A percentile compares a stretch with the other conserved stretches of the same genome.
Conservation (phyloP, 2,329 filamentous ascomycete species). For the Hymenotorrendiella dingleyae region DNA sequence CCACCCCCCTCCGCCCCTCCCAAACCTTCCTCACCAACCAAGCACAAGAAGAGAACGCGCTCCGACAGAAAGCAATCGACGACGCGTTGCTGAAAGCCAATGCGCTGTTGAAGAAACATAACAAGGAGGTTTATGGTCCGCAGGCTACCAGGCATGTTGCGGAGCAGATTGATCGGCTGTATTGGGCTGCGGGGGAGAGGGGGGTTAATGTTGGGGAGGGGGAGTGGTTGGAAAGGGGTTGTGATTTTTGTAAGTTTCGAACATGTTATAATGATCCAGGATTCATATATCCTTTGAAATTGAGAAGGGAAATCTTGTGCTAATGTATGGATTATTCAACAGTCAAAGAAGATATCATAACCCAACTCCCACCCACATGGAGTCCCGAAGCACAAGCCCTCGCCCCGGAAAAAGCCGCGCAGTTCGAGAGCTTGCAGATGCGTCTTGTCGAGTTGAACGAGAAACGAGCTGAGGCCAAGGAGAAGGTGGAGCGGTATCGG, state of each 20-base stretch:
- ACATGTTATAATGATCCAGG: too few species aligned
- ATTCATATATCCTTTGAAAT: too few species aligned
- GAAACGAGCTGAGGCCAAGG: slow-evolving; percentile 34
- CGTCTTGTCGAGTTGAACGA: slow-evolving; percentile 45
- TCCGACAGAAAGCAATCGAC: slow-evolving; percentile 44
- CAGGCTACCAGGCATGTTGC: slow-evolving; percentile 66
- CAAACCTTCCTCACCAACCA: slow-evolving; percentile 39
- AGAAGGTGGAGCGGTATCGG: slow-evolving; percentile 42
- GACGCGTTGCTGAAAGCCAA: slow-evolving; percentile 55
- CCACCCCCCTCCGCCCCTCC: slow-evolving; percentile 36
- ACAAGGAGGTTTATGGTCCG: slow-evolving; percentile 58
- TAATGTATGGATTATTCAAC: background rate
- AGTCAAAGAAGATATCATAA: slow-evolving; percentile 24
- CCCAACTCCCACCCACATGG: slow-evolving; percentile 26
- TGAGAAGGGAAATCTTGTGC: background rate
- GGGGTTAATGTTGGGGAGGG: slow-evolving; percentile 31
- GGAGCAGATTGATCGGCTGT: slow-evolving; percentile 65
- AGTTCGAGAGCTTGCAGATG: slow-evolving; percentile 45
- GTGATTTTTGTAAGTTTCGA: slow-evolving; percentile 27
- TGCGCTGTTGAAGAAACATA: slow-evolving; percentile 57
- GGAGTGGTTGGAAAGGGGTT: slow-evolving; percentile 35
- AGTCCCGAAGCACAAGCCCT: slow-evolving; percentile 31
- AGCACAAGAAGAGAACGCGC: slow-evolving; percentile 34
- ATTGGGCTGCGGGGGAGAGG: slow-evolving; percentile 44
- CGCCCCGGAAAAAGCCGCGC: slow-evolving; percentile 37